Conservation (phyloP, 2,329 filamentous ascomycete species). For the Colletotrichum spaethianum region DNA sequence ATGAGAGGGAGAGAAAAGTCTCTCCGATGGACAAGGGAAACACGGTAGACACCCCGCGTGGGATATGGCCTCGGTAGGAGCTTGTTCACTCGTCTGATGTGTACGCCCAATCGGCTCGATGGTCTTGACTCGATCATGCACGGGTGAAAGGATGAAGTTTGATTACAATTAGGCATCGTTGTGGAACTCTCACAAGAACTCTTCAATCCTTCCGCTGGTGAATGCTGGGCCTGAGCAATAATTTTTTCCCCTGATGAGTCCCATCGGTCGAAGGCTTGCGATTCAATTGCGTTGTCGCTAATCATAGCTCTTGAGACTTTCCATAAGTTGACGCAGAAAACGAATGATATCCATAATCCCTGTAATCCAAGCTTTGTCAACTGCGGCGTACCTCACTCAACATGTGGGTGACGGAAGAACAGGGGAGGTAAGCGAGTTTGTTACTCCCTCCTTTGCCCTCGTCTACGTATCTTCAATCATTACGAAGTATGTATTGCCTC, state of each 20-base stretch:
- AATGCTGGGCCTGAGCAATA: neutral
- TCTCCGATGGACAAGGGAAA: neutral
- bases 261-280: neutral
- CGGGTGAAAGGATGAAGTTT: slow-evolving; percentile 5
- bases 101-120: neutral
- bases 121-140: slow-evolving; percentile 7
- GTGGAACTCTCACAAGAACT: too few relatives aligned
- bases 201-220: too few relatives aligned
- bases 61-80: neutral
- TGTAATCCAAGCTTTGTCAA: neutral
- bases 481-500: neutral
- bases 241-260: neutral
- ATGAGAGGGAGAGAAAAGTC: neutral
- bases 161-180: neutral
- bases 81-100: slow-evolving; percentile 20
- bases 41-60: neutral
- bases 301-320: neutral
- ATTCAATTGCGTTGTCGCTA: neutral
- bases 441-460: neutral
- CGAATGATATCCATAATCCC: neutral
- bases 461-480: neutral
- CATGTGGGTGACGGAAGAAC: neutral
- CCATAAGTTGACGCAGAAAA: neutral
- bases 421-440: too few relatives aligned
- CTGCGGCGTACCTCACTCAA: neutral